Base-by-base conservation (phyloP, 768 basidiomycete genomes). In the Lactifluus piperatus region DNA sequence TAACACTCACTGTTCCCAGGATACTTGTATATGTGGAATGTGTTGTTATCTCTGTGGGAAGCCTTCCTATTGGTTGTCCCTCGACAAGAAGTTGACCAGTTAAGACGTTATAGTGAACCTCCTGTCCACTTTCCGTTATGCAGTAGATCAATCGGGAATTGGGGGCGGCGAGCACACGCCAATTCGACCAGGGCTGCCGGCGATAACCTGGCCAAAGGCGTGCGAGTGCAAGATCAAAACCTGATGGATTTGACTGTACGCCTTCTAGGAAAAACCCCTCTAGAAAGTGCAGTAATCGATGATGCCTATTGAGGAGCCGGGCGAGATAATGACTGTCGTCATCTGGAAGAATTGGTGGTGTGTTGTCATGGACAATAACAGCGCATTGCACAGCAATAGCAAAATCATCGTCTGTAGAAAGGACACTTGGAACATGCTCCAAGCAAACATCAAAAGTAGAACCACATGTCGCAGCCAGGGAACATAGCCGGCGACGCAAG, bases 1-100 rank as follows among this genome's bases (percentile, higher is more conserved):
- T 9, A 6, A 22, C 13, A 29, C 57, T 22, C 29, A 58, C 57
- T 11, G 30, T 5, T 18, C 57, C 51, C 5, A 58, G 45, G 10
- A 58, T 1, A 11, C 57, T 51, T 8, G 43, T 8, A n/a, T 58
- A 57, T 6, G 30, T 32, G 2, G 49, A 13, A 22, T 57, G 48
- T 29, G 11, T 2, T 2, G 37, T 18, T 20, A 57, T 41, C 9
- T 50, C 49, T 27, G 11, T 13, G 1, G 56, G 56, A 29, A 57
- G 56, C 34, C 51, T 51, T 34, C 51, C 57, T 11, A 58, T n/a
- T 13, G 41, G 57, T 5, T 30, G 47, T 18, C 50, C 57, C 14
- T 26, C n/a, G 20, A 53, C 44, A 4, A 58, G 34, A 4, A 58
- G 44, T 13, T 46, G n/a, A 2, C 57, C 57, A 3, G 50, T 47